A percentile compares a stretch with the other conserved stretches of the same genome.
Conservation (phyloP, 352 stramenopile genomes). For the Globisporangium nodosum region DNA sequence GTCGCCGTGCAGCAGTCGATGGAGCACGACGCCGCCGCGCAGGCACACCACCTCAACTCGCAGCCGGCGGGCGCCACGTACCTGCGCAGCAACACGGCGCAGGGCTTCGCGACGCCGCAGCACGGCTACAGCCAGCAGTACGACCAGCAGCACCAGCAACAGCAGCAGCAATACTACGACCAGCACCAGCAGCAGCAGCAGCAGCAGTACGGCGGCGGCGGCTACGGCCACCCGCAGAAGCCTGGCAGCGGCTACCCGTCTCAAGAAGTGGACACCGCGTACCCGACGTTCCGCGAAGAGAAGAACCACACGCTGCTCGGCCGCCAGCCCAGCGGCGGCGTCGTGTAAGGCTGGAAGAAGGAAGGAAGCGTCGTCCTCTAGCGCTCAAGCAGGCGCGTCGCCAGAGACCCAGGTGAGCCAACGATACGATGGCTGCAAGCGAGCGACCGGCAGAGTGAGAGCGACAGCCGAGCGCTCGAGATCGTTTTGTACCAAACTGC, state of each 20-base stretch:
- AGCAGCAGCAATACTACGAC: conserved; percentile 5
- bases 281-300: conserved; percentile 57
- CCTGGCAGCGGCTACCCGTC: conserved; percentile 4
- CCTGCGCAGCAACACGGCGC: conserved; percentile 34
- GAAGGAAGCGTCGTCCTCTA: no score
- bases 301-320: conserved; percentile 67
- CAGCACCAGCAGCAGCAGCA: conserved; percentile 1
- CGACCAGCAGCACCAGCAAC: conserved; percentile 15
- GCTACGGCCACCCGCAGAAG: conserved; percentile 17
- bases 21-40: conserved; percentile 37
- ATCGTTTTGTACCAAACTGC: conserved; percentile 10
- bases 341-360: conserved; percentile 34
- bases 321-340: conserved; percentile 52
- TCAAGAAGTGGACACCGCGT: conserved; percentile 42
- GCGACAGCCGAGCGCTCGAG: background rate
- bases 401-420: no score
- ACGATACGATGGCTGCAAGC: background rate
- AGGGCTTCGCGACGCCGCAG: conserved; percentile 17
- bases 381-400: no score
- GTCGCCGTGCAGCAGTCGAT: conserved; percentile 73
- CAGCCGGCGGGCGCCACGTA: conserved; percentile 16
- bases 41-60: conserved; percentile 12
- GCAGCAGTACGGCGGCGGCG: conserved; percentile 15
- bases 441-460: background rate
- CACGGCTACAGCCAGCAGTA: background rate